phyloP scores from a whole-genome alignment of 441 rosid genomes.

The Erysimum pusillum region DNA sequence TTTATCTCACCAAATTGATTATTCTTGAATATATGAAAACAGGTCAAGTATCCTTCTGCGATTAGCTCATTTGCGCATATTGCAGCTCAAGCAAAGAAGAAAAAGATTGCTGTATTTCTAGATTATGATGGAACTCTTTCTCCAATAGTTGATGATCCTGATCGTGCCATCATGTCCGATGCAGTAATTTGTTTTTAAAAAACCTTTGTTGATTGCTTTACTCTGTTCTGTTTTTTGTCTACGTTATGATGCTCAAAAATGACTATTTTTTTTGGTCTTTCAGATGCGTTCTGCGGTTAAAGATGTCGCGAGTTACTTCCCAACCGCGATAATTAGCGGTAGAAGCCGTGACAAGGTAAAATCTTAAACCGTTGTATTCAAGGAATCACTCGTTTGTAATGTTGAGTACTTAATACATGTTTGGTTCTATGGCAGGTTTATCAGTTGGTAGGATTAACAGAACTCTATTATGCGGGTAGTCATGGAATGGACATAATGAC shows the following conservation, averaged over 20 bases:
- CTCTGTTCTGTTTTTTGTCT: background rate
- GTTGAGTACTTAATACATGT: background rate
- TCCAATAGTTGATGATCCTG: conserved; percentile 95
- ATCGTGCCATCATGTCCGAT: conserved; percentile 83
- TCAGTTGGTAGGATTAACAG: conserved; percentile 86
- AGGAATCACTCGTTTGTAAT: background rate
- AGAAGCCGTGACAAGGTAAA: conserved; percentile 89
- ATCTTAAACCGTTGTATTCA: background rate
- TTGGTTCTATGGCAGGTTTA: conserved; percentile 61
- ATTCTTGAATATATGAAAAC: conserved; percentile 35
- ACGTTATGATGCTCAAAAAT: background rate
- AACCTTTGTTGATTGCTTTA: background rate
- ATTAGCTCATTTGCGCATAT: conserved; percentile 73
- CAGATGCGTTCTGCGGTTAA: conserved; percentile 95
- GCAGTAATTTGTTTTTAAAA: conserved; percentile 55
- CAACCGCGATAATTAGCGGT: conserved; percentile 95
- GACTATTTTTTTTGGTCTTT: background rate
- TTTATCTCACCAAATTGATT: background rate
- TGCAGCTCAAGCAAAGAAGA: conserved; percentile 63
- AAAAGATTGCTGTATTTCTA: conserved; percentile 81
- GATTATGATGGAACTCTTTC: conserved; percentile 98
- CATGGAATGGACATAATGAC: conserved; percentile 98
- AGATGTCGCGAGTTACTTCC: conserved; percentile 71
- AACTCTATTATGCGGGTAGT: conserved; percentile 95
- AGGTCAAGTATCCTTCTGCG: conserved; percentile 94